These are phyloP conservation scores for Nigrospora oryzae DNA, from an alignment of 2,329 filamentous ascomycete genomes.

Conservation along the genomic window DNA sequence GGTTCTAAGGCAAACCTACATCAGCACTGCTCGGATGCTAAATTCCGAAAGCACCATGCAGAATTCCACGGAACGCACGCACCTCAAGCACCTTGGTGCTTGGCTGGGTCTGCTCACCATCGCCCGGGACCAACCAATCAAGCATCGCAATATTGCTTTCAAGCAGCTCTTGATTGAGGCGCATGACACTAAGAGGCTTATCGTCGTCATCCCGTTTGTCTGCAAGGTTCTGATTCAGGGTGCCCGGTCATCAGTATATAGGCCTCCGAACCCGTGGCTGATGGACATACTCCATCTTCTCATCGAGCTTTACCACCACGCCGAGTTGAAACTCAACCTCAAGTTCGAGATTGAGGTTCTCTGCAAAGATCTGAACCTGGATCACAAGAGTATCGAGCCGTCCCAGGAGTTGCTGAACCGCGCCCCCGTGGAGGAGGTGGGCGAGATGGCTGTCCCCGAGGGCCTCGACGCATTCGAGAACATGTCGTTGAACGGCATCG, in stretches of 20 bases:
- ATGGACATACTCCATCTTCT: conserved; percentile 92
- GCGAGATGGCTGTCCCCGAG: conserved; percentile 54
- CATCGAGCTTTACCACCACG: conserved; percentile 87
- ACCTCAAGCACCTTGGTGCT: conserved; percentile 85
- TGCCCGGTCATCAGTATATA: conserved; percentile 77
- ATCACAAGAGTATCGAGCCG: conserved; percentile 85
- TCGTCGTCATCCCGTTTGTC: conserved; percentile 92
- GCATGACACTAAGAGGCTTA: conserved; percentile 81
- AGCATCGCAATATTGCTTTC: conserved; percentile 94
- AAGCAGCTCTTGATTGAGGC: conserved; percentile 91
- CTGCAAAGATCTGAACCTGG: conserved; percentile 85
- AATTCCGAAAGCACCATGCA: conserved; percentile 84
- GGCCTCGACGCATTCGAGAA: conserved; percentile 76
- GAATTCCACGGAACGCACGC: conserved; percentile 73
- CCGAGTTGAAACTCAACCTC: conserved; percentile 88
- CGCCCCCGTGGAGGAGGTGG: conserved; percentile 52
- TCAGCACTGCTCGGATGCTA: conserved; percentile 75
- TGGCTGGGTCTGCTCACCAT: conserved; percentile 94
- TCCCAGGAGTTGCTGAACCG: conserved; percentile 79
- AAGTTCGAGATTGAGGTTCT: conserved; percentile 99
- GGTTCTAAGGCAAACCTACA: conserved; percentile 87
- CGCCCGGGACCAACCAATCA: conserved; percentile 89
- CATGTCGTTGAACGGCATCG: conserved; percentile 67
- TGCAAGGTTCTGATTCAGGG: conserved; percentile 92
- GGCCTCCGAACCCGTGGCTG: conserved; percentile 91